These are phyloP conservation scores for Kwoniella botswanensis DNA, from an alignment of 768 basidiomycete genomes.

Conservation along the genomic window DNA sequence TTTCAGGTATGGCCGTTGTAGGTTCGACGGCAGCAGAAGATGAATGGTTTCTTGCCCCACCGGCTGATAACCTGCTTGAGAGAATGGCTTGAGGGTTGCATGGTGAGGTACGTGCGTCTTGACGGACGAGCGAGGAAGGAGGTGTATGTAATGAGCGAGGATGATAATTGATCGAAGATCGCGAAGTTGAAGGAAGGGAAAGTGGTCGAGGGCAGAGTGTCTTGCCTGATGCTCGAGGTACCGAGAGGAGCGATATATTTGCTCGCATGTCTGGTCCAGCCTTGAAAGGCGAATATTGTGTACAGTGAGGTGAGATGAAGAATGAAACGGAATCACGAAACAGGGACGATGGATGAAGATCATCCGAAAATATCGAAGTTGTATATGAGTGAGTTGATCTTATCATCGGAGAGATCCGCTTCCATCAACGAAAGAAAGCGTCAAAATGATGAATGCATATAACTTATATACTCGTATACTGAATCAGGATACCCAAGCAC, in stretches of 20 bases:
- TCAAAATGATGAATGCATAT: too few species aligned
- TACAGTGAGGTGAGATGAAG: too few species aligned
- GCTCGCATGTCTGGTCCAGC: not conserved
- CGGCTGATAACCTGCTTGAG: not conserved
- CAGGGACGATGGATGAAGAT: too few species aligned
- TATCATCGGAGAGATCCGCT: slow-evolving; percentile 1
- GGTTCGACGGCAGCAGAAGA: slow-evolving; percentile 2
- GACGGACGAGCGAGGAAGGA: not conserved
- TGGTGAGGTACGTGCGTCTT: not conserved
- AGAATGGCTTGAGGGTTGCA: not conserved
- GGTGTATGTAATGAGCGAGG: not conserved
- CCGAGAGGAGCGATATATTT: not conserved
- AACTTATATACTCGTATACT: too few species aligned
- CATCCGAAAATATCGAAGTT: not conserved
- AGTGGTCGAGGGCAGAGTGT: not conserved
- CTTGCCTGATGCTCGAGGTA: not conserved
- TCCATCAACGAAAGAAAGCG: too few species aligned
- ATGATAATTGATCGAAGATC: not conserved
- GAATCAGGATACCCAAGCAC: too few species aligned
- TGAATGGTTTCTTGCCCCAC: not conserved
- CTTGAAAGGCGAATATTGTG: too few species aligned
- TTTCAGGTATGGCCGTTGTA: slow-evolving; percentile 22
- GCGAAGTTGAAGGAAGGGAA: not conserved
- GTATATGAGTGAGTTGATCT: not conserved
- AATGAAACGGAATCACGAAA: too few species aligned